Evolutionary conservation across 768 basidiomycete genomes (phyloP).

Genomic region (Psilocybe sp.): DNA sequence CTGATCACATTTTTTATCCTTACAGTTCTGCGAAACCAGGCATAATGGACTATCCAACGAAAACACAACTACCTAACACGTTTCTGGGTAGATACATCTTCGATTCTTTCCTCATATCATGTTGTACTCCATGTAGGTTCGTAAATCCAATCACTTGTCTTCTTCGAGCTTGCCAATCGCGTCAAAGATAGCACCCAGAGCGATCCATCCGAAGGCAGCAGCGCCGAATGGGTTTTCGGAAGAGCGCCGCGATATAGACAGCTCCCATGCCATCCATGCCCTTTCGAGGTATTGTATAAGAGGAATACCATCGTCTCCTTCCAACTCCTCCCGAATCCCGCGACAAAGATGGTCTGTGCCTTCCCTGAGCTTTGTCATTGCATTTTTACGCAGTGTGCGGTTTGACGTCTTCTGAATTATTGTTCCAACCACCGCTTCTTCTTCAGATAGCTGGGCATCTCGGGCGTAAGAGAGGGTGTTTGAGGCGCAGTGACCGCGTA

Average conservation of each 20-base stretch:
- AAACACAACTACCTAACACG: background rate
- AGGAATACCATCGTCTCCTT: constrained; percentile 42
- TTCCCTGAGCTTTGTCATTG: constrained; percentile 54
- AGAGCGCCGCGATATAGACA: constrained; percentile 29
- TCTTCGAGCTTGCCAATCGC: constrained; percentile 45
- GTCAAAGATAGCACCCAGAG: constrained; percentile 57
- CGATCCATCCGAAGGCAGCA: constrained; percentile 60
- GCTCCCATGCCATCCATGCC: constrained; percentile 56
- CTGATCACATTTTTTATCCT: constrained; percentile 6
- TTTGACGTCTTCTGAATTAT: constrained; percentile 64
- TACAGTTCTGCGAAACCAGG: constrained; percentile 74
- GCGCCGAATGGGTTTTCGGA: constrained; percentile 46
- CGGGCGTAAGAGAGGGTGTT: constrained; percentile 44
- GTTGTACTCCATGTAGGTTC: constrained; percentile 10
- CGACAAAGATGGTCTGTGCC: constrained; percentile 51
- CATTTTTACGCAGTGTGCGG: constrained; percentile 47
- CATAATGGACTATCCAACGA: constrained; percentile 29
- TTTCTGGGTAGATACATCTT: background rate
- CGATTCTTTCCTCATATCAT: constrained; percentile 1
- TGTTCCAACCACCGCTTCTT: constrained; percentile 64
- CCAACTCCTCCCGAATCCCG: constrained; percentile 45
- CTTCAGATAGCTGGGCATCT: constrained; percentile 49
- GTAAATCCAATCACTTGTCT: constrained; percentile 15
- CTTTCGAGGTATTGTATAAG: constrained; percentile 38
- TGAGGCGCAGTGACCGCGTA: constrained; percentile 45